These are phyloP conservation scores for Claviceps sp. DNA, from an alignment of 2,329 filamentous ascomycete species.

Conservation along the genomic window DNA sequence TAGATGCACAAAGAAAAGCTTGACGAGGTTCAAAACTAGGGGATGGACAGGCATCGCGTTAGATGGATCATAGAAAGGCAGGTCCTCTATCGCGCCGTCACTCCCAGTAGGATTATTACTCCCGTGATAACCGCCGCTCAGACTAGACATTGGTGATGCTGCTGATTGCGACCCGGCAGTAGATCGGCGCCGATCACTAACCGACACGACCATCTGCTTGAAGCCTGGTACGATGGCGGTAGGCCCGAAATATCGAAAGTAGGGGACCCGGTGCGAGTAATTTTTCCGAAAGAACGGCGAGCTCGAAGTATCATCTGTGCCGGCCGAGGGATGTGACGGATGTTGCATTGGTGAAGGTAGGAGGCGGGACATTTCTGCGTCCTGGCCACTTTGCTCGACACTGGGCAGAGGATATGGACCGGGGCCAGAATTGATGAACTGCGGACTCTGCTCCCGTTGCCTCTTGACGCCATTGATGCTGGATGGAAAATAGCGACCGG, in stretches of 20 bases:
- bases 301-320: slow-evolving; percentile 14
- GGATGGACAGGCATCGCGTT: slow-evolving; percentile 59
- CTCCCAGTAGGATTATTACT: slow-evolving; percentile 30
- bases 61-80: slow-evolving; percentile 65
- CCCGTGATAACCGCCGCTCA: slow-evolving; percentile 19
- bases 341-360: slow-evolving; percentile 8
- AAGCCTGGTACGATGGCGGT: slow-evolving; percentile 86
- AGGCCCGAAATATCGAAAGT: slow-evolving; percentile 82
- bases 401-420: not conserved
- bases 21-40: slow-evolving; percentile 62
- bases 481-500: not conserved
- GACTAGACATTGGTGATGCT: slow-evolving; percentile 33
- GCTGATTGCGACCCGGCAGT: slow-evolving; percentile 43
- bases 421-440: not conserved
- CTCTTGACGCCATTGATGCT: not conserved
- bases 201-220: slow-evolving; percentile 80
- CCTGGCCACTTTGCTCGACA: not conserved
- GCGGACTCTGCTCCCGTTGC: not conserved
- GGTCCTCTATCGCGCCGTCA: slow-evolving; percentile 33
- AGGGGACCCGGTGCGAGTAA: slow-evolving; percentile 59
- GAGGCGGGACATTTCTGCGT: not conserved
- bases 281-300: slow-evolving; percentile 36
- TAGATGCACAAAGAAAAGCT: slow-evolving; percentile 69
- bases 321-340: slow-evolving; percentile 5
- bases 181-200: slow-evolving; percentile 51